These are phyloP conservation scores for Yamadazyma kitorensis DNA, from an alignment of 805 yeast species.

Conservation along the genomic window DNA sequence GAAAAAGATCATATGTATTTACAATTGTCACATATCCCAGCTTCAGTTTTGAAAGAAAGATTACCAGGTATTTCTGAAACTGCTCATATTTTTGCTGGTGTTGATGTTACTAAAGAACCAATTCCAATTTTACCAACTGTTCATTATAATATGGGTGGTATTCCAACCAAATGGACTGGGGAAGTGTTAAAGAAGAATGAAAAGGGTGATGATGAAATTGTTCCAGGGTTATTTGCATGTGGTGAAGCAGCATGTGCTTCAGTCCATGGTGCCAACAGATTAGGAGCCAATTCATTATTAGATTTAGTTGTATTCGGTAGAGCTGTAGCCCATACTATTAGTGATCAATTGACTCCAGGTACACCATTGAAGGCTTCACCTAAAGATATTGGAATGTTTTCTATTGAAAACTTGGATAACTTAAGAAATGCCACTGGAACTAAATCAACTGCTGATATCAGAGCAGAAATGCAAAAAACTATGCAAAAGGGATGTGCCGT, in stretches of 20 bases:
- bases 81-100: constrained; percentile 98
- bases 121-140: constrained; percentile 98
- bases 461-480: constrained; percentile 88
- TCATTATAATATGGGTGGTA: constrained; percentile 99
- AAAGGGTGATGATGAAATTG: constrained; percentile 84
- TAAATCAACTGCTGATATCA: constrained; percentile 79
- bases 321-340: constrained; percentile 92
- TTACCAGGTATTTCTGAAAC: constrained; percentile 99
- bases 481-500: constrained; percentile 98
- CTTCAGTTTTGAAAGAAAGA: constrained; percentile 88
- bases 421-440: constrained; percentile 84
- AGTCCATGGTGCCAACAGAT: constrained; percentile 98
- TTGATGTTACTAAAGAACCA: constrained; percentile 98
- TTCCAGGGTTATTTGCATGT: constrained; percentile 93
- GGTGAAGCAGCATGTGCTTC: constrained; percentile 99
- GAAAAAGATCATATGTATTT: constrained; percentile 91
- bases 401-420: constrained; percentile 86
- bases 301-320: constrained; percentile 98
- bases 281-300: constrained; percentile 96
- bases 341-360: constrained; percentile 83
- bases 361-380: constrained; percentile 80
- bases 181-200: constrained; percentile 84
- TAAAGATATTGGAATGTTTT: constrained; percentile 83
- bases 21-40: constrained; percentile 92
- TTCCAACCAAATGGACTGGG: constrained; percentile 97